Evolutionary conservation across 495 filamentous ascomycete genomes (phyloP).

Genomic region (Annulohypoxylon maeteangense): DNA sequence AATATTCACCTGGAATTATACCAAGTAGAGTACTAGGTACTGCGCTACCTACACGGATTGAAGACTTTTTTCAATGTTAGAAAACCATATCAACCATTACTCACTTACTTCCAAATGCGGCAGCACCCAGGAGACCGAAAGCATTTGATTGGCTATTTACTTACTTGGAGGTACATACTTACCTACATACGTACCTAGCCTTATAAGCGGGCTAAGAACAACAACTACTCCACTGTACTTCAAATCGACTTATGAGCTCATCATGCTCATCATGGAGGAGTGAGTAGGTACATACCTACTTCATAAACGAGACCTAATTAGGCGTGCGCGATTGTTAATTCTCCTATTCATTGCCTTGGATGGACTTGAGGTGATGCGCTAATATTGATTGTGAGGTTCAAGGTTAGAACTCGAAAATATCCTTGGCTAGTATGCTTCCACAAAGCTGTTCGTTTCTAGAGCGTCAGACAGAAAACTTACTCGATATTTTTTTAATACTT

Average conservation of each 20-base stretch:
- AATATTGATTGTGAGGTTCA: background rate
- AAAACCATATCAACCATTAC: no score
- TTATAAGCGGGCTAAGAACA: no score
- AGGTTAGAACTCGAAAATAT: background rate
- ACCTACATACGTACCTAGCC: background rate
- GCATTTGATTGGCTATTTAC: background rate
- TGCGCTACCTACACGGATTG: no score
- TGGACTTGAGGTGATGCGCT: conserved; percentile 1
- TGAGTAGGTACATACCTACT: background rate
- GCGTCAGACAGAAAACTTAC: background rate
- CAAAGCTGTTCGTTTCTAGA: background rate
- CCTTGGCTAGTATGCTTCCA: background rate
- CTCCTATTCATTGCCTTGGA: no score
- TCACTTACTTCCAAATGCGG: background rate
- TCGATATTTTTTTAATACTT: no score
- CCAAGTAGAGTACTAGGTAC: no score
- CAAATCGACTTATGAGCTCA: background rate
- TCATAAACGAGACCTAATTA: background rate
- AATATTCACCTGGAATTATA: no score
- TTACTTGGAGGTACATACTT: background rate
- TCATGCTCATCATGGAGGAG: background rate
- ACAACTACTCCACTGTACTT: background rate
- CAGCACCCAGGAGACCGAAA: background rate
- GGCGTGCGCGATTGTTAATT: no score
- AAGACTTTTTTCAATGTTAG: no score